Evolutionary conservation across 2,329 filamentous ascomycete species (phyloP).

Genomic region (Sarocladiaceae sp.): DNA sequence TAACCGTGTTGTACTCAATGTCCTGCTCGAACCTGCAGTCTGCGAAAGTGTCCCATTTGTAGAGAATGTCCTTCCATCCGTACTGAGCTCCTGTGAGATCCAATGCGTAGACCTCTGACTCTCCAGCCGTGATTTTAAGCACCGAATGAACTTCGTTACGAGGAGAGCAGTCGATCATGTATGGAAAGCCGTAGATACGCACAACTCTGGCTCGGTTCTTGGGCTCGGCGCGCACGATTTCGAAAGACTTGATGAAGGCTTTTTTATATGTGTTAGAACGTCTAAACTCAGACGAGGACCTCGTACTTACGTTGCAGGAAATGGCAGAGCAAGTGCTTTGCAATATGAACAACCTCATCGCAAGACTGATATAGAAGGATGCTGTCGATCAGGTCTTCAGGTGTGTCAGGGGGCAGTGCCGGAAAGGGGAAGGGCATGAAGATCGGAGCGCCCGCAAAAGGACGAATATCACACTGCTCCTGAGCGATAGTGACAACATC

Average conservation of each 20-base stretch:
- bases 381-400: neutral
- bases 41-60: neutral
- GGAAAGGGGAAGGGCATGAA: neutral
- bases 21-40: no score
- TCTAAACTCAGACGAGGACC: neutral
- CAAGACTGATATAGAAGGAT: neutral
- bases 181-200: neutral
- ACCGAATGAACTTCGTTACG: neutral
- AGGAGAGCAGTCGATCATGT: neutral
- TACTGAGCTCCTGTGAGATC: neutral
- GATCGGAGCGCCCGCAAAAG: neutral
- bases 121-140: neutral
- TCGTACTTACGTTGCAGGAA: neutral
- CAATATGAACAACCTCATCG: neutral
- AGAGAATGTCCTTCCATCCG: neutral
- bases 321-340: neutral
- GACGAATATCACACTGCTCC: neutral
- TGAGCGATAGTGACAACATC: neutral
- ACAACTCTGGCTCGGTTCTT: neutral
- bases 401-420: neutral
- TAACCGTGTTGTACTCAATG: no score
- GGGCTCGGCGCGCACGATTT: neutral
- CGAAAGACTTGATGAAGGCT: neutral
- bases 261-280: neutral
- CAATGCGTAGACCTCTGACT: neutral